Evolutionary conservation across 495 filamentous ascomycete genomes (phyloP).

Genomic region (Cladorrhinum samala): DNA sequence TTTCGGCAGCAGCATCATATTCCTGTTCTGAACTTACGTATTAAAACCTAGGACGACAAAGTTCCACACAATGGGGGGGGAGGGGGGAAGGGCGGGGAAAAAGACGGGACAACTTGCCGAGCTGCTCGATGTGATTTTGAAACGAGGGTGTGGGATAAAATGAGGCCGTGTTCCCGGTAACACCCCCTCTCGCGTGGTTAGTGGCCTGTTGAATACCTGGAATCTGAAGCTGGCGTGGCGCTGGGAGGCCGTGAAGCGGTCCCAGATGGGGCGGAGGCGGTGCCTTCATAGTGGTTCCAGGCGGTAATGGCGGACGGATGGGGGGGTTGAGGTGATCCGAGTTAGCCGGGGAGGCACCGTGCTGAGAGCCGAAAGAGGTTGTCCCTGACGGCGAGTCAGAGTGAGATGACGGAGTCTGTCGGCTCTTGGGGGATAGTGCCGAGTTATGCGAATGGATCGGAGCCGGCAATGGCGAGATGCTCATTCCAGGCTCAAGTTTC

Average conservation of each 20-base stretch:
- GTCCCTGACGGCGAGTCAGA: constrained; percentile 69
- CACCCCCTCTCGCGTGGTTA: constrained; percentile 28
- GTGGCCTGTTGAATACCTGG: constrained; percentile 30
- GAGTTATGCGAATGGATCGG: constrained; percentile 48
- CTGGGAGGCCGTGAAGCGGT: constrained; percentile 30
- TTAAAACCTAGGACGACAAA: constrained; percentile 76
- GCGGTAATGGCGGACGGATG: constrained; percentile 39
- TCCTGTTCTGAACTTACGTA: constrained; percentile 89
- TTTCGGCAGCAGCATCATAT: constrained; percentile 93
- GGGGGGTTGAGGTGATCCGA: constrained; percentile 46
- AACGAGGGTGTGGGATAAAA: constrained; percentile 78
- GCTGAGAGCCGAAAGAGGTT: constrained; percentile 66
- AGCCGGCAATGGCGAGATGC: constrained; percentile 43
- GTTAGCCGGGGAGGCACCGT: constrained; percentile 58
- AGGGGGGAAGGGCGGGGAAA: constrained; percentile 44
- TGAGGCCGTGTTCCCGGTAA: constrained; percentile 28
- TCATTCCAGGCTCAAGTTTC: constrained; percentile 58
- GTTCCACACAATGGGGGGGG: constrained; percentile 52
- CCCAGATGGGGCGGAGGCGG: constrained; percentile 24
- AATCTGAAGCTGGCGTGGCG: constrained; percentile 39
- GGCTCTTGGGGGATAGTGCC: constrained; percentile 51
- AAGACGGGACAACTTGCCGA: constrained; percentile 80
- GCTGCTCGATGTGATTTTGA: constrained; percentile 92
- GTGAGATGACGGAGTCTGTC: constrained; percentile 79
- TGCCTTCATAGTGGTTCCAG: constrained; percentile 34